Percentiles rank a stretch among this genome's conserved stretches.
Evolutionary conservation across 345 rosid genomes (phyloP).

Genomic region (Syzygium aqueum): DNA sequence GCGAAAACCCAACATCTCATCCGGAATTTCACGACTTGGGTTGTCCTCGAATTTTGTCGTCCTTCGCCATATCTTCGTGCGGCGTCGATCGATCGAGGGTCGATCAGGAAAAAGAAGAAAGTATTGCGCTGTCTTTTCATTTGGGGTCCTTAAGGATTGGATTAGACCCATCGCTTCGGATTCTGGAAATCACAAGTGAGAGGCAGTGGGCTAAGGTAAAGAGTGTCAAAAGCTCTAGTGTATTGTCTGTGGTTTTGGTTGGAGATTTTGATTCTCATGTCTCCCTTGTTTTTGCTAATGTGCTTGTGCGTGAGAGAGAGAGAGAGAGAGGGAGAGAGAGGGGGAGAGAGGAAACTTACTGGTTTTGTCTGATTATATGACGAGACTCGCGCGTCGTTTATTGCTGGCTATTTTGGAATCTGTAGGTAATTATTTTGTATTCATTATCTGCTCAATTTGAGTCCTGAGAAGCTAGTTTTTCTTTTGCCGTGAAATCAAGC

Average conservation of each 20-base stretch:
- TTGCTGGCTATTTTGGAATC: conserved; percentile 10
- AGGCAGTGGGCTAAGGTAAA: background rate
- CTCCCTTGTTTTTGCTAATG: background rate
- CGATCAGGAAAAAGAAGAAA: background rate
- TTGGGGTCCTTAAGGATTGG: background rate
- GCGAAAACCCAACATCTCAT: conserved; percentile 2
- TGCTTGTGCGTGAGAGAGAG: background rate
- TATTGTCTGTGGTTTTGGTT: background rate
- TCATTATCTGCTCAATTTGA: background rate
- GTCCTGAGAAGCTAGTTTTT: background rate
- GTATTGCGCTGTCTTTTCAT: background rate
- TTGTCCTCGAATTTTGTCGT: conserved; percentile 2
- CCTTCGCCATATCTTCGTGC: background rate
- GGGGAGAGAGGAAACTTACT: background rate
- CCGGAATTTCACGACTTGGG: conserved; percentile 11
- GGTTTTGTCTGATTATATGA: conserved; percentile 10
- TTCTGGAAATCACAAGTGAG: background rate
- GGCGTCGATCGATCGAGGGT: background rate
- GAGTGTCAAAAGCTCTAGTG: background rate
- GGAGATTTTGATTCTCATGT: background rate
- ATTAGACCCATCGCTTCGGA: background rate
- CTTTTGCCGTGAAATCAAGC: background rate
- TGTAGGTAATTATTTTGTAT: background rate
- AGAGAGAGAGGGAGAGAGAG: background rate
- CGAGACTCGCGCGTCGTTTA: conserved; percentile 15